Evolutionary conservation across 2,329 filamentous ascomycete genomes (phyloP).

Genomic region (Botrytis aclada): DNA sequence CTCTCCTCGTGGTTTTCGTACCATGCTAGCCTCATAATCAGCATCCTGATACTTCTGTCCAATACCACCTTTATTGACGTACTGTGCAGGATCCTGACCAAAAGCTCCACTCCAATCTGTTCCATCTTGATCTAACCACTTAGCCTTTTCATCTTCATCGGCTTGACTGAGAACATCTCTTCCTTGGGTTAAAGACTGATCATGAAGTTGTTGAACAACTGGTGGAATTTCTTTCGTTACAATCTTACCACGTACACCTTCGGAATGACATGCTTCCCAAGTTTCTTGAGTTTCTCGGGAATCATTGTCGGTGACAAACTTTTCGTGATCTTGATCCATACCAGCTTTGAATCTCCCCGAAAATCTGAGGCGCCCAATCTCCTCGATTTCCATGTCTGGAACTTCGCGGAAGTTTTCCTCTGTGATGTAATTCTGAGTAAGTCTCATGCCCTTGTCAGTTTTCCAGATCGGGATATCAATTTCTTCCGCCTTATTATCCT

Average conservation of each 20-base stretch:
- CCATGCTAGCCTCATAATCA: constrained; percentile 22
- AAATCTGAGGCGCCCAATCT: constrained; percentile 80
- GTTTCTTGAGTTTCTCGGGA: constrained; percentile 90
- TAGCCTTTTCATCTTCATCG: constrained; percentile 66
- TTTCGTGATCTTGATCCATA: constrained; percentile 80
- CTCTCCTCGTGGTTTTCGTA: constrained; percentile 11
- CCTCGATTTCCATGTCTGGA: constrained; percentile 72
- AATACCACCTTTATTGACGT: constrained; percentile 24
- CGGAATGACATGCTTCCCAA: constrained; percentile 87
- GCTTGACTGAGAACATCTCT: constrained; percentile 77
- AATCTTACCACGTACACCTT: constrained; percentile 72
- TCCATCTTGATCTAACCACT: constrained; percentile 76
- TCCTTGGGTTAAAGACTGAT: constrained; percentile 73
- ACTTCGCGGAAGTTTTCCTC: constrained; percentile 67
- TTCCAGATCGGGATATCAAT: constrained; percentile 91
- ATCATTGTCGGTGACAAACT: constrained; percentile 82
- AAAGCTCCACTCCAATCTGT: constrained; percentile 87
- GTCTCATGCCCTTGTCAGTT: constrained; percentile 68
- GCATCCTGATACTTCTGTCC: constrained; percentile 15
- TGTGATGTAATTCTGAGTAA: constrained; percentile 91
- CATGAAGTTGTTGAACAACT: constrained; percentile 71
- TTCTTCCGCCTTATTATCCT: constrained; percentile 72
- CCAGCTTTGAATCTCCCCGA: constrained; percentile 81
- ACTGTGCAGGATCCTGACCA: constrained; percentile 63
- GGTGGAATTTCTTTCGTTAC: constrained; percentile 73